Conservation (phyloP, 495 filamentous ascomycete species). For the Neurospora pannonica region DNA sequence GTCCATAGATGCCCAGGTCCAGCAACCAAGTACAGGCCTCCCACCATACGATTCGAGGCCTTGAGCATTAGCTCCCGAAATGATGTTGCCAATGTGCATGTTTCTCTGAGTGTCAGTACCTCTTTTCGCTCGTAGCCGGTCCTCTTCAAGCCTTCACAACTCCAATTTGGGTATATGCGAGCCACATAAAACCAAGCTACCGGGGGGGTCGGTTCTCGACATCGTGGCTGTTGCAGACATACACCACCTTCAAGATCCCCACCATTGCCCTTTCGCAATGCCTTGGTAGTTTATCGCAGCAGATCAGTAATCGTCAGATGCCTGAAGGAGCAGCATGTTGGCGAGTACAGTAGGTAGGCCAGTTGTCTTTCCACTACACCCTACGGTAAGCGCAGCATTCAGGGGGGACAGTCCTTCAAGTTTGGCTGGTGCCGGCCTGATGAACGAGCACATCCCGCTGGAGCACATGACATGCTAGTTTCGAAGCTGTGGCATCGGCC, state of each 20-base stretch:
- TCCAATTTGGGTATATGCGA: neutral
- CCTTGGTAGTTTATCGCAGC: neutral
- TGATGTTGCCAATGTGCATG: neutral
- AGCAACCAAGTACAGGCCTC: neutral
- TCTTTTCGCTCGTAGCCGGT: neutral
- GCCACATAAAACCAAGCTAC: neutral
- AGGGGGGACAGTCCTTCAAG: neutral
- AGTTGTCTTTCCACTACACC: neutral
- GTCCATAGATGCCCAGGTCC: neutral
- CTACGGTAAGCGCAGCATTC: neutral
- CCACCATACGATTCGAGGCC: neutral
- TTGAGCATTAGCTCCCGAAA: neutral
- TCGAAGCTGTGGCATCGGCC: neutral
- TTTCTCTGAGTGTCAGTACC: neutral
- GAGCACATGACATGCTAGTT: neutral
- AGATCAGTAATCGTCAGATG: neutral
- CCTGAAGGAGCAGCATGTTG: neutral
- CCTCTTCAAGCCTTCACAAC: neutral
- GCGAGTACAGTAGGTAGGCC: neutral
- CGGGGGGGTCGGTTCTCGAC: neutral
- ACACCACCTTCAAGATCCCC: neutral
- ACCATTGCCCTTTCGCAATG: neutral
- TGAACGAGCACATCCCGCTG: neutral
- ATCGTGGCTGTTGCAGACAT: neutral
- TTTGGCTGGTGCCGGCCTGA: neutral